Conservation (phyloP, 1,284 basidiomycete species). For the Caloboletus inedulis region DNA sequence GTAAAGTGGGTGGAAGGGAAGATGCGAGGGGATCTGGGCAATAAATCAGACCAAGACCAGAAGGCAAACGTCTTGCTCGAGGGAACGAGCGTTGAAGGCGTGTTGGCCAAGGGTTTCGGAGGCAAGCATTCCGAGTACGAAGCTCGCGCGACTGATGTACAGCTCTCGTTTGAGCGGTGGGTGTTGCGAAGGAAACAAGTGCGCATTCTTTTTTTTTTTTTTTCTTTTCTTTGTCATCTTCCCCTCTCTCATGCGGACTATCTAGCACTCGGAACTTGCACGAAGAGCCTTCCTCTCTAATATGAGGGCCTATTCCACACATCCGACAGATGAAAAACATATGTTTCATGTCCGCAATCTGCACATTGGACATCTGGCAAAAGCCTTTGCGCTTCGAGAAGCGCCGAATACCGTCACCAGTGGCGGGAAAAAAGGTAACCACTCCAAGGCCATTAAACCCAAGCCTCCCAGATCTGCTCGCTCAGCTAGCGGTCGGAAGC, state of each 20-base stretch:
- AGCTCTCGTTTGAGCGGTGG: conserved; percentile 95
- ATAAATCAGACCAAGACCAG: conserved; percentile 27
- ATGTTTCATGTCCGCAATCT: conserved; percentile 94
- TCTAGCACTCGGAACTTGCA: conserved; percentile 73
- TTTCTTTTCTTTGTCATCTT: neutral
- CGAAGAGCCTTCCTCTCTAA: conserved; percentile 89
- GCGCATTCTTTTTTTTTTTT: conserved; percentile 21
- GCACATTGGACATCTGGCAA: conserved; percentile 95
- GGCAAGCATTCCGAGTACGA: conserved; percentile 81
- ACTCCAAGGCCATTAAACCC: conserved; percentile 32
- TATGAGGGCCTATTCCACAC: conserved; percentile 96
- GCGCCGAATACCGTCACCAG: conserved; percentile 72
- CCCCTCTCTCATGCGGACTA: neutral
- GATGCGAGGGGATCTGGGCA: conserved; percentile 56
- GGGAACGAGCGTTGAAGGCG: conserved; percentile 63
- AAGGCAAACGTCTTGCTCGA: conserved; percentile 51
- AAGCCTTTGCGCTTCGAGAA: conserved; percentile 93
- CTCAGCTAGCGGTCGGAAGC: conserved; percentile 2
- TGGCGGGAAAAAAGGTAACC: conserved; percentile 25
- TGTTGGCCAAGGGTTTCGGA: conserved; percentile 83
- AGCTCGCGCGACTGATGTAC: conserved; percentile 91
- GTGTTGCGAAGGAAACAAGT: conserved; percentile 76
- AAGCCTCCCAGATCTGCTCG: conserved; percentile 27
- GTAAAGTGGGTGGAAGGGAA: conserved; percentile 81
- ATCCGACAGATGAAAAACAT: conserved; percentile 91